phyloP scores from a whole-genome alignment of 495 filamentous ascomycete genomes.

The Aspergillus biplanus region DNA sequence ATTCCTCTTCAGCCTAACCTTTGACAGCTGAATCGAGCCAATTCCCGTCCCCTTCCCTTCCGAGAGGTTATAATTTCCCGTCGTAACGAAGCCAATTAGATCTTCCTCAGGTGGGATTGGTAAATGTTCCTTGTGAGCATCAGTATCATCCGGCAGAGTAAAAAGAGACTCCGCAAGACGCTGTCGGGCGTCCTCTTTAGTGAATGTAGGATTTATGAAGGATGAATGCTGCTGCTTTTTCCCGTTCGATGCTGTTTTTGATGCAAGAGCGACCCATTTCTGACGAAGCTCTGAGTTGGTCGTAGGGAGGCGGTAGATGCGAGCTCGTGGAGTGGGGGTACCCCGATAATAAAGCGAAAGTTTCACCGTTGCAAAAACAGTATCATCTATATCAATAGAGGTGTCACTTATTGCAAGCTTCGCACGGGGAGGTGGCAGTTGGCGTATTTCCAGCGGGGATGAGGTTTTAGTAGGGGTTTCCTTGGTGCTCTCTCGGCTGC shows the following conservation, averaged over 20 bases:
- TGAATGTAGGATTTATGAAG: conserved; percentile 12
- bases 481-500: neutral
- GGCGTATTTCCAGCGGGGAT: conserved; percentile 39
- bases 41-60: conserved; percentile 78
- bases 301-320: conserved; percentile 72
- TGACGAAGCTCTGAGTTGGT: conserved; percentile 47
- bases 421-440: conserved; percentile 18
- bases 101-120: conserved; percentile 73
- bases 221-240: conserved; percentile 22
- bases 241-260: conserved; percentile 11
- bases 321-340: conserved; percentile 61
- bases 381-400: conserved; percentile 19
- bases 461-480: neutral
- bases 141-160: conserved; percentile 28
- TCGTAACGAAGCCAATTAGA: conserved; percentile 90
- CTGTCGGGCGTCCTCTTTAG: conserved; percentile 49
- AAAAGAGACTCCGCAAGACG: conserved; percentile 59
- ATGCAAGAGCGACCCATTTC: conserved; percentile 55
- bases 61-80: conserved; percentile 79
- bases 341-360: conserved; percentile 63
- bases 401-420: conserved; percentile 19
- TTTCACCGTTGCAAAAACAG: conserved; percentile 59
- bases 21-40: conserved; percentile 67
- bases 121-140: conserved; percentile 57
- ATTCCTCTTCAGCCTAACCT: conserved; percentile 39